Evolutionary conservation across 106 monocot genomes (phyloP), one percentile per base, ranked within the genome.

Genomic region (Dendrobium chrysotoxum): DNA sequence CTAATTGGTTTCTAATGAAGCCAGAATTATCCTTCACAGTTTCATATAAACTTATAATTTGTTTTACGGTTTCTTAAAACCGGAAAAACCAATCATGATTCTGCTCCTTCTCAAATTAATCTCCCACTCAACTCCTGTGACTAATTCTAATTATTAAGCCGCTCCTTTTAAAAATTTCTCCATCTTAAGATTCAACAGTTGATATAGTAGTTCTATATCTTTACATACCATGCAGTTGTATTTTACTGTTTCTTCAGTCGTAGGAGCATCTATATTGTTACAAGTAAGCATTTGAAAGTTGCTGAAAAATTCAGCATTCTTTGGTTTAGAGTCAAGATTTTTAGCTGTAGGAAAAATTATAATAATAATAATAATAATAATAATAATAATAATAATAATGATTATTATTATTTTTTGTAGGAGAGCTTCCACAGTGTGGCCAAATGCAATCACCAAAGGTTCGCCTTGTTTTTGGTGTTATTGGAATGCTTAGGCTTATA

Each of bases 401-500:
- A 3, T 58, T 58, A 58, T 12, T 31, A 72, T 84, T 76, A 28
- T 72, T 80, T 35, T 28, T 26, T 71, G 75, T 87, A 96, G 93
- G 81, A 40, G 88, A 93, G 54, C 84, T 93, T 83, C 92, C 91
- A 40, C 72, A 90, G 23, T 81, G 77, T 80, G 80, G 40, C 38
- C 23, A 81, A 1, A 78, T 31, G 53, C 86, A 73, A 40, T 86
- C 91, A 82, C 88, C 89, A 74, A 95, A 91, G 85, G 82, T 82
- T 61, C 86, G 76, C 44, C 82, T 81, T 72, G 80, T 95, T 5
- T 99, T 81, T 88, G 98, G 98, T 21, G 75, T 99, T 55, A 84
- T 91, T 81, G 98, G 98, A 55, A 84, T 94, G 86, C 88, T 95
- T 79, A 95, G 80, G 83, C 95, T 99, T 84, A 68, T 91, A 81